Percentiles rank a stretch among this genome's conserved stretches.
Conservation (phyloP, 371 early-diverging fungal genomes). For the Zopfochytrium polystomum region DNA sequence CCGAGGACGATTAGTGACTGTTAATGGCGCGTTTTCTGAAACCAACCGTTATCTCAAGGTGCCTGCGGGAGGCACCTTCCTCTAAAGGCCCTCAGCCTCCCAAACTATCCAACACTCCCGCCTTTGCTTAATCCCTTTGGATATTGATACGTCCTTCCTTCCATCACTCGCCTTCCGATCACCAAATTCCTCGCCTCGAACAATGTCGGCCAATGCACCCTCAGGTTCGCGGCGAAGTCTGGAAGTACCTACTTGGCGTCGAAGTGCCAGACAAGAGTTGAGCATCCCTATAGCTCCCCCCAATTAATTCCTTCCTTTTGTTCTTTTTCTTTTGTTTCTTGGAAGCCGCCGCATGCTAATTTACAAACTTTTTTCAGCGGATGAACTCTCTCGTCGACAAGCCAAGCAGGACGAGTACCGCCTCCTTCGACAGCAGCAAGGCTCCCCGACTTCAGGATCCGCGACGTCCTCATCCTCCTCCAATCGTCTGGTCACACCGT, state of each 20-base stretch:
- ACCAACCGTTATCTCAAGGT: too few relatives aligned
- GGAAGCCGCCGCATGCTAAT: neutral
- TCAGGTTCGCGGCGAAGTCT: constrained; percentile 61
- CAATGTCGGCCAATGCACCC: constrained; percentile 37
- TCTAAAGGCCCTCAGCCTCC: too few relatives aligned
- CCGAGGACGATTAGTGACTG: too few relatives aligned
- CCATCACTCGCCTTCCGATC: constrained; percentile 4
- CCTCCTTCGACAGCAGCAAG: constrained; percentile 49
- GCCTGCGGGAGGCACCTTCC: too few relatives aligned
- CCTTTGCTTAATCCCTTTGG: constrained; percentile 5
- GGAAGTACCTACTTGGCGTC: constrained; percentile 87
- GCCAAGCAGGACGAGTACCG: constrained; percentile 71
- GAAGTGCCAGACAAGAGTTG: constrained; percentile 83
- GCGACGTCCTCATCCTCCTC: too few relatives aligned
- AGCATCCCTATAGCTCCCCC: constrained; percentile 19
- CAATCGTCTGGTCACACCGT: too few relatives aligned
- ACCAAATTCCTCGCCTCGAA: constrained; percentile 11
- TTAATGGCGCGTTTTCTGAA: neutral
- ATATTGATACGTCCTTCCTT: constrained; percentile 7
- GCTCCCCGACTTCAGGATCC: too few relatives aligned
- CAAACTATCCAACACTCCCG: too few relatives aligned
- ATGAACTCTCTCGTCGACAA: constrained; percentile 66
- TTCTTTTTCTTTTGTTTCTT: neutral
- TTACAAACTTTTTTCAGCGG: constrained; percentile 55
- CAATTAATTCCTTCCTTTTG: neutral